Conservation (phyloP, 345 rosid species). For the Moringa oleifera region DNA sequence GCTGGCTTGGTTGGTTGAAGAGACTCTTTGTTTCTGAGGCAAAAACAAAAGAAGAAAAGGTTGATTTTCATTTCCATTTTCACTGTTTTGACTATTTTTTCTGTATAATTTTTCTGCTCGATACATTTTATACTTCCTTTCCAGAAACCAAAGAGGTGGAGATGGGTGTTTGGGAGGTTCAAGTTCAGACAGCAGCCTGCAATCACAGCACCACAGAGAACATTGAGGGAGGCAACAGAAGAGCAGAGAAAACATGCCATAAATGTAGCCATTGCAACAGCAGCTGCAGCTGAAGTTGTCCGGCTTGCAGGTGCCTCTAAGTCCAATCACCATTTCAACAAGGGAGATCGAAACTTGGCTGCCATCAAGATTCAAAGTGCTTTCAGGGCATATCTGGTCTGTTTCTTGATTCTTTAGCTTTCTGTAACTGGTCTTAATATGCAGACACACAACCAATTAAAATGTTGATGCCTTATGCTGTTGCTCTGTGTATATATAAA, state of each 20-base stretch:
- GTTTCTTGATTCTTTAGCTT: slow-evolving; percentile 11
- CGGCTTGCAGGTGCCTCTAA: slow-evolving; percentile 46
- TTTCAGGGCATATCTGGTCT: slow-evolving; percentile 78
- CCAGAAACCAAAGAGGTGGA: slow-evolving; percentile 50
- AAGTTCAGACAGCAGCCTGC: slow-evolving; percentile 47
- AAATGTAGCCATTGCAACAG: slow-evolving; percentile 79
- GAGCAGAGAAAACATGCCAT: slow-evolving; percentile 75
- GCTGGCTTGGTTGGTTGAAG: slow-evolving; percentile 66
- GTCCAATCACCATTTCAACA: slow-evolving; percentile 22
- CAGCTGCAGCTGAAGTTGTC: slow-evolving; percentile 90
- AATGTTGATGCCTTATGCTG: too few species aligned
- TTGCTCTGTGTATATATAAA: too few species aligned
- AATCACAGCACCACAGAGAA: slow-evolving; percentile 31
- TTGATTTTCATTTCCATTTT: slow-evolving; percentile 6
- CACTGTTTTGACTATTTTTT: neutral
- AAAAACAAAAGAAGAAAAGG: slow-evolving; percentile 52
- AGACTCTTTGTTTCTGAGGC: slow-evolving; percentile 45
- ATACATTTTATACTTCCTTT: neutral
- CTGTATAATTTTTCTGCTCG: neutral
- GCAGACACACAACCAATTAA: too few species aligned
- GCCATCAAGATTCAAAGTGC: slow-evolving; percentile 74
- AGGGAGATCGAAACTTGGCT: slow-evolving; percentile 32
- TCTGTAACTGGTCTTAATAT: neutral
- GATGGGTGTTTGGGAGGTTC: slow-evolving; percentile 46
- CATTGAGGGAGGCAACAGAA: slow-evolving; percentile 50